Percentiles rank a stretch among this genome's conserved stretches.
phyloP scores from a whole-genome alignment of 2,329 filamentous ascomycete species.

The Ascochyta fabae region DNA sequence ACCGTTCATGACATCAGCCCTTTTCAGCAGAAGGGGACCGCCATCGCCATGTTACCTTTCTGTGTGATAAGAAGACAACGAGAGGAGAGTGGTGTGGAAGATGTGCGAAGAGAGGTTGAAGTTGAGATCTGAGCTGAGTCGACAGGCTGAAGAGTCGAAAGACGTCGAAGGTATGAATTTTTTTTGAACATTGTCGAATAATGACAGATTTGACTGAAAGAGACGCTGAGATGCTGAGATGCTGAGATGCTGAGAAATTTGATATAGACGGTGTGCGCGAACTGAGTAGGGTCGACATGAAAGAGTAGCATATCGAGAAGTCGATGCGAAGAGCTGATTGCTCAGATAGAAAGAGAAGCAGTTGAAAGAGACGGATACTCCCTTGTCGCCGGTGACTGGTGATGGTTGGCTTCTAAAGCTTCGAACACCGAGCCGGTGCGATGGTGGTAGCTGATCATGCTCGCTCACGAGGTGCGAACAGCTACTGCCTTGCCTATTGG shows the following conservation, averaged over 20 bases:
- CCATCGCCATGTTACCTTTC: constrained; percentile 15
- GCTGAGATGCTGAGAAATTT: not conserved
- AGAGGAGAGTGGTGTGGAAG: not conserved
- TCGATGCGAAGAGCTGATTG: too few relatives aligned
- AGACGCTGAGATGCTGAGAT: not conserved
- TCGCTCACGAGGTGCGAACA: too few relatives aligned
- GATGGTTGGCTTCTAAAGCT: not conserved
- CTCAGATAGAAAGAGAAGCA: too few relatives aligned
- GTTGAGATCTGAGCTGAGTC: not conserved
- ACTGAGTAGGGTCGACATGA: not conserved
- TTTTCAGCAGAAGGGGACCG: constrained; percentile 13
- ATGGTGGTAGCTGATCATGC: too few relatives aligned
- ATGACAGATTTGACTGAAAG: not conserved
- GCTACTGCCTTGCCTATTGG: too few relatives aligned
- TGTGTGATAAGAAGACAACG: constrained; percentile 7
- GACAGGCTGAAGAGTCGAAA: not conserved
- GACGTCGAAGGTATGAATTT: not conserved
- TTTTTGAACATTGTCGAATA: not conserved
- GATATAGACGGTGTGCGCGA: not conserved
- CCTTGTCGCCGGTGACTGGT: not conserved
- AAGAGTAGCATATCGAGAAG: not conserved
- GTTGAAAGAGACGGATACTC: not conserved
- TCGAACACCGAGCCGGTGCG: not conserved
- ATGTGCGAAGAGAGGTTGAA: not conserved
- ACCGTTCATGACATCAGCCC: constrained; percentile 12